Conservation (phyloP, 352 stramenopile genomes). For the Globisporangium splendens region DNA sequence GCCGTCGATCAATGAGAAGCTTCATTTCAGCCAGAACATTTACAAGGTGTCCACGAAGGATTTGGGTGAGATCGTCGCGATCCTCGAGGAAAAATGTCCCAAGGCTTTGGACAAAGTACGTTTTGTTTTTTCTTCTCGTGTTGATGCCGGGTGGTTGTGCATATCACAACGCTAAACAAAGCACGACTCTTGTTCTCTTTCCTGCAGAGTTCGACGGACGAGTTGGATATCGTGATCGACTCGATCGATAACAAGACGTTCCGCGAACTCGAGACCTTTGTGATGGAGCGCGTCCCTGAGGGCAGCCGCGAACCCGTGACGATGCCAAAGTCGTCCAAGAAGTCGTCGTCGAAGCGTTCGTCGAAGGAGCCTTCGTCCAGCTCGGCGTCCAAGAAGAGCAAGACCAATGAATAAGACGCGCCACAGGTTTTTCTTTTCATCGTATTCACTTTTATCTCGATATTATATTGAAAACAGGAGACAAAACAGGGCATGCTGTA, state of each 20-base stretch:
- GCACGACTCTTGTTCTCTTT: background rate
- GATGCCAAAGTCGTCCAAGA: conserved; percentile 52
- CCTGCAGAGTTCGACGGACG: conserved; percentile 68
- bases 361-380: conserved; percentile 25
- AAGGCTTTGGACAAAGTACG: conserved; percentile 81
- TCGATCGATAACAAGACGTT: conserved; percentile 88
- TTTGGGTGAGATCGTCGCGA: conserved; percentile 66
- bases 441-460: background rate
- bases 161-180: background rate
- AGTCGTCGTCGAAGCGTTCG: conserved; percentile 21
- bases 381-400: conserved; percentile 56
- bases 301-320: conserved; percentile 54
- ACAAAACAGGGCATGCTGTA: too few relatives aligned
- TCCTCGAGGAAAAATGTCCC: conserved; percentile 82
- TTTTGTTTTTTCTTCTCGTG: background rate
- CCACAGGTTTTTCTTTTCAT: background rate
- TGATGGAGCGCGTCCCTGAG: conserved; percentile 71
- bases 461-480: background rate
- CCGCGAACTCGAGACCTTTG: conserved; percentile 77
- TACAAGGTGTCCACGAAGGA: conserved; percentile 83
- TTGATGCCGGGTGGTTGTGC: background rate
- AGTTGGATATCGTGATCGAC: conserved; percentile 88
- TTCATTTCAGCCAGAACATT: conserved; percentile 86
- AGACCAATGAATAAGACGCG: conserved; percentile 39
- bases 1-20: conserved; percentile 79